phyloP scores from a whole-genome alignment of 441 rosid species.

The Isatis lusitanica region DNA sequence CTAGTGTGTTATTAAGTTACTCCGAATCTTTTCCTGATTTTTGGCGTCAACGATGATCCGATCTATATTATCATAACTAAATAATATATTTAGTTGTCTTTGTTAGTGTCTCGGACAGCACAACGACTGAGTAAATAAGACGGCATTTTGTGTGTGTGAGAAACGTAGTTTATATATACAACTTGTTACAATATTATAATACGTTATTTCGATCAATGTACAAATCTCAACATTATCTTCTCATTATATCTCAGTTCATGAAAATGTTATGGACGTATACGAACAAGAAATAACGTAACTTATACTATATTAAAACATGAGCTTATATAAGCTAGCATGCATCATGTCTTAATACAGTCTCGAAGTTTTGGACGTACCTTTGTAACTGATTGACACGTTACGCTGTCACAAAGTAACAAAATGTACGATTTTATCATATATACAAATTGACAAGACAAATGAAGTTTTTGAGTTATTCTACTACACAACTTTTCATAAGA shows the following conservation, averaged over 20 bases:
- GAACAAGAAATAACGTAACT: not conserved
- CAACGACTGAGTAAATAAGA: not conserved
- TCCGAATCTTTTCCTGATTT: not conserved
- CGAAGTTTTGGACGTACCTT: not conserved
- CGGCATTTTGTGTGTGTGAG: not conserved
- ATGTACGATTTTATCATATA: not conserved
- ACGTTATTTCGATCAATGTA: not conserved
- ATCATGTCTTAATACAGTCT: not conserved
- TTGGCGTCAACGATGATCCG: conserved; percentile 16
- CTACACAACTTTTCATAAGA: not conserved
- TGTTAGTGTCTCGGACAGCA: conserved; percentile 2
- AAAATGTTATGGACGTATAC: conserved; percentile 2
- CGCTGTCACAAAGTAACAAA: not conserved
- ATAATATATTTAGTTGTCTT: not conserved
- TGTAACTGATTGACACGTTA: not conserved
- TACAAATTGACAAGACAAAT: not conserved
- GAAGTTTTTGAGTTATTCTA: not conserved
- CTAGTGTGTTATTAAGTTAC: not conserved
- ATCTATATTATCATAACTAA: not conserved
- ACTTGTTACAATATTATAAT: not conserved
- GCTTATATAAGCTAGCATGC: not conserved
- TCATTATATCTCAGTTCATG: conserved; percentile 2
- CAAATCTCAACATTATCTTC: not conserved
- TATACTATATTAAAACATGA: not conserved
- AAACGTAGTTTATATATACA: not conserved